Percentiles rank a stretch among this genome's conserved stretches.
These are phyloP conservation scores for Hymenoscyphus salicellus DNA, from an alignment of 2,329 filamentous ascomycete species.

Conservation along the genomic window DNA sequence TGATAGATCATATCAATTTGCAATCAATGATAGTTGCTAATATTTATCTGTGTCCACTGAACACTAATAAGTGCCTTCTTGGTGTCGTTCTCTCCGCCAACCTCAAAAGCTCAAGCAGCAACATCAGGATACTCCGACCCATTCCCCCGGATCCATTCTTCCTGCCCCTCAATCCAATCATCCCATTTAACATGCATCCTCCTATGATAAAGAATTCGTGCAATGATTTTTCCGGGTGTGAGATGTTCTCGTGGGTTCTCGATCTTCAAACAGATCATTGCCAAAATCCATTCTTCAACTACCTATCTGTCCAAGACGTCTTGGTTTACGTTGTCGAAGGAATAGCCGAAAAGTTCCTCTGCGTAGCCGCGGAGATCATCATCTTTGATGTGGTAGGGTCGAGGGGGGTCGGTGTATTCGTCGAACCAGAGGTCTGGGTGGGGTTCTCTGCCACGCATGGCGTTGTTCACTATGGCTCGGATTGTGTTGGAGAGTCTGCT, in stretches of 20 bases:
- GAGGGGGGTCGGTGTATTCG: background rate
- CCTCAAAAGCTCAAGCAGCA: too few species aligned
- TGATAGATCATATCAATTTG: background rate
- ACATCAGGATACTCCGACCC: too few species aligned
- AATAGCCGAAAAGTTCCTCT: background rate
- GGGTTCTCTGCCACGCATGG: background rate
- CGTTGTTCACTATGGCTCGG: background rate
- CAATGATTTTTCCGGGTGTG: background rate
- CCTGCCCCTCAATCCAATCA: background rate
- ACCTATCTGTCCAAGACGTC: background rate
- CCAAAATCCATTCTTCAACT: background rate
- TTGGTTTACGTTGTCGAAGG: background rate
- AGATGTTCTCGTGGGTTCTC: background rate
- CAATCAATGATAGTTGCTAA: background rate
- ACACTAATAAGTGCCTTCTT: background rate
- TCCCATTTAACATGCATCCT: background rate
- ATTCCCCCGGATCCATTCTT: too few species aligned
- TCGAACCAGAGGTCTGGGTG: background rate
- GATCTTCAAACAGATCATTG: background rate
- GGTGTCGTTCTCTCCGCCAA: too few species aligned
- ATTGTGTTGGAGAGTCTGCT: background rate
- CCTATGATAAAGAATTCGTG: background rate
- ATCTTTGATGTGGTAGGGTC: background rate
- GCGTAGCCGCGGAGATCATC: too few species aligned
- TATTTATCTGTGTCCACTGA: background rate